These are phyloP conservation scores for Xanthoparmelia taractica DNA, from an alignment of 495 filamentous ascomycete genomes.

Conservation along the genomic window DNA sequence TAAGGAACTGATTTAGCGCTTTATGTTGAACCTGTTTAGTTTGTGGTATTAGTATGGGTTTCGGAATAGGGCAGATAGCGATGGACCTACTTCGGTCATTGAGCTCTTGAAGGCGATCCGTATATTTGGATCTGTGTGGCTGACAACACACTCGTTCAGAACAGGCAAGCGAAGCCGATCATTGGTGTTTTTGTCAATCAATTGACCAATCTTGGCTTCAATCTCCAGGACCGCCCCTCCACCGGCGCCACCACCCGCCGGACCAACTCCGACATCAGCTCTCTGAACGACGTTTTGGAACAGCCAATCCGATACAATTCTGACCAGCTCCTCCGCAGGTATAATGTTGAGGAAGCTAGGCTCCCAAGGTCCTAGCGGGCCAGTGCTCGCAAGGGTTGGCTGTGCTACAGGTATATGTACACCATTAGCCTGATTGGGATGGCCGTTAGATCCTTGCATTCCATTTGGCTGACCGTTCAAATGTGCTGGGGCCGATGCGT, in stretches of 20 bases:
- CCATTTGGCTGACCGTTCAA: constrained; percentile 1
- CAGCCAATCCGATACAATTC: constrained; percentile 64
- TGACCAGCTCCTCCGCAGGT: constrained; percentile 60
- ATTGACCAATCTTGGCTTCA: constrained; percentile 79
- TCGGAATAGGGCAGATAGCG: constrained; percentile 14
- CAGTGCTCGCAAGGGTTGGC: constrained; percentile 22
- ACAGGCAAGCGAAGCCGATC: constrained; percentile 60
- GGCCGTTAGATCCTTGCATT: constrained; percentile 15
- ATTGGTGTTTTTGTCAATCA: constrained; percentile 62
- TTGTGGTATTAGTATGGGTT: constrained; percentile 11
- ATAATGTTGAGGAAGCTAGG: constrained; percentile 54
- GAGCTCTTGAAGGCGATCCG: constrained; percentile 62
- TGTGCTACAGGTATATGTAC: constrained; percentile 14
- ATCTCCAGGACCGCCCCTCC: constrained; percentile 75
- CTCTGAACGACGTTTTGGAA: constrained; percentile 58
- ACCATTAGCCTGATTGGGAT: constrained; percentile 20
- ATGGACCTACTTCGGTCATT: constrained; percentile 69
- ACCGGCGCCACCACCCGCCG: constrained; percentile 42
- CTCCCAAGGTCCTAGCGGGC: constrained; percentile 61
- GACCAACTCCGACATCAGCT: constrained; percentile 42
- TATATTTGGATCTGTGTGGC: constrained; percentile 40
- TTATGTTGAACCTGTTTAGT: constrained; percentile 61
- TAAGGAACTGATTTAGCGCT: constrained; percentile 70
- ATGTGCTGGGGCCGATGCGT: constrained; percentile 10
- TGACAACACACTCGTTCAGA: constrained; percentile 57